Evolutionary conservation across 306 rosid genomes (phyloP).

Genomic region (Oxytropis ochrocephala): DNA sequence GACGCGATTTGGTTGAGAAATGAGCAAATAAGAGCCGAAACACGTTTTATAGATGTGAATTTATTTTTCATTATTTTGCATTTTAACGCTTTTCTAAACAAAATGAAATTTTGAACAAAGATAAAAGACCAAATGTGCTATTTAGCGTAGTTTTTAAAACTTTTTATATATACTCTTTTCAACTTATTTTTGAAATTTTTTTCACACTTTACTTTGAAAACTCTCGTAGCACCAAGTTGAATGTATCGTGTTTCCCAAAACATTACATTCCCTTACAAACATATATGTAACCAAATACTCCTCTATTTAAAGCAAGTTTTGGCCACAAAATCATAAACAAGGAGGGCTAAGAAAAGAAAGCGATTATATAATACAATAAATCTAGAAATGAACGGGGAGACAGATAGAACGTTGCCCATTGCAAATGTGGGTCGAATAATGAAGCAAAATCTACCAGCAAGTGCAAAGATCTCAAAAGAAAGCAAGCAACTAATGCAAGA

Average conservation of each 20-base stretch:
- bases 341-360: neutral
- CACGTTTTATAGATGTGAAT: too few relatives aligned
- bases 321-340: neutral
- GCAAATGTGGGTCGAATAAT: conserved; percentile 85
- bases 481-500: conserved; percentile 74
- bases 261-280: neutral
- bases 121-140: too few relatives aligned
- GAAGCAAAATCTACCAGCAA: conserved; percentile 58
- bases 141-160: too few relatives aligned
- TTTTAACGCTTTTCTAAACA: too few relatives aligned
- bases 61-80: too few relatives aligned
- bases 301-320: neutral
- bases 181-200: too few relatives aligned
- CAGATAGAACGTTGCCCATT: conserved; percentile 51
- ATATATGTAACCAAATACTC: neutral
- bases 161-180: too few relatives aligned
- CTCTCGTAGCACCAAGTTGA: too few relatives aligned
- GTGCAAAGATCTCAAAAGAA: conserved; percentile 76
- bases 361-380: neutral
- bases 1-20: too few relatives aligned
- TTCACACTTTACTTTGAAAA: too few relatives aligned
- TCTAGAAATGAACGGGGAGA: neutral
- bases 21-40: too few relatives aligned
- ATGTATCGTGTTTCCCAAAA: conserved; percentile 35
- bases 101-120: too few relatives aligned